Base-by-base conservation (phyloP, 148 eudicot genomes). In the Tetragonia tetragonoides region DNA sequence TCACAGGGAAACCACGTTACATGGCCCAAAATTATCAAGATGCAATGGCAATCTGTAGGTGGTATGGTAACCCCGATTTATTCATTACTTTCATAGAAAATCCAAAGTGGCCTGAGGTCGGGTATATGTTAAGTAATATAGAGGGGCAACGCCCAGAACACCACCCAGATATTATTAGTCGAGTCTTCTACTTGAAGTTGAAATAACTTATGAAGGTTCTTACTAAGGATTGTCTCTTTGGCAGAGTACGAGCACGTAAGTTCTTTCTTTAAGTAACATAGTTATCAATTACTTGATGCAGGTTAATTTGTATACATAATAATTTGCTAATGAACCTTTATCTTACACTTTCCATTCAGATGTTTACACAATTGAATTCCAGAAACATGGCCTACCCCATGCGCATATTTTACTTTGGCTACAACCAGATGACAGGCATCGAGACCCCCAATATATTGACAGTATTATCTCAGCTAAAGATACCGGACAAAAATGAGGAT, bases 41-140 rank as follows among this genome's bases (percentile, higher is more conserved):
- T 64, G 68, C 68, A 1, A 64, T 64, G 68, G 68, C 68, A 37
- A 65, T 37, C 2, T 65, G 68, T 16, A 63, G 66, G 9, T 65
- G 42, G 68, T 65, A 10, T 12, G 20, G 41, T 4, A 64, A 64
- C 21, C 38, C 18, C 15, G 41, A 64, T 28, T 28, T 28, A 28
- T 28, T 28, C 34, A 28, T 28, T 28, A 28, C 34, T 28, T 28
- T 28, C 34, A 53, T 2, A 8, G 57, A 3, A 9, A 53, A 53
- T 15, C 57, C 57, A 53, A 53, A 53, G 17, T 64, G 68, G 68
- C 41, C 41, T 2, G 68, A 64, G 41, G 15, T 64, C 8, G 15
- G 15, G 21, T 34, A 64, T 6, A 64, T 28, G 16, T 37, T 64
- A 34, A 28, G 28, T 2, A 37, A 62, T 6, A 24, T 62, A n/a